Conservation (phyloP, 2,329 filamentous ascomycete species). For the Aspergillus quadricinctus region DNA sequence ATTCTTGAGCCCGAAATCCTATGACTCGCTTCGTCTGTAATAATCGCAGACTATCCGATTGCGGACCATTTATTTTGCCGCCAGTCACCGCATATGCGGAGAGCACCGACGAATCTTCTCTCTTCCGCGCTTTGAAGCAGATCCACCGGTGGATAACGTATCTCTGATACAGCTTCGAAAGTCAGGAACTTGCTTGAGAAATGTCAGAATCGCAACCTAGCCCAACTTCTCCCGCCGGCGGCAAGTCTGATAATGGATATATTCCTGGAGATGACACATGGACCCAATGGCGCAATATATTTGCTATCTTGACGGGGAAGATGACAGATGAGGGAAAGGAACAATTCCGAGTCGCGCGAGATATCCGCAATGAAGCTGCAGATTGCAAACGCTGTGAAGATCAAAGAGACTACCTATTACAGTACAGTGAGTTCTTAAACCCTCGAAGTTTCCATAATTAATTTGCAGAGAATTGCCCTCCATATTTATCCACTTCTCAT, state of each 20-base stretch:
- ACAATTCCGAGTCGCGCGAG: constrained; percentile 73
- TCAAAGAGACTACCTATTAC: constrained; percentile 76
- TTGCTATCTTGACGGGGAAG: constrained; percentile 70
- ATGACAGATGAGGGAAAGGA: constrained; percentile 65
- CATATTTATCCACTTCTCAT: not conserved
- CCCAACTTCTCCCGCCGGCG: constrained; percentile 13
- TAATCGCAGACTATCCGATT: not conserved
- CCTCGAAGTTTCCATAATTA: not conserved
- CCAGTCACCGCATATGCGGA: constrained; percentile 26
- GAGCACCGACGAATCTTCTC: constrained; percentile 14
- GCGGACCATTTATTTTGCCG: constrained; percentile 26
- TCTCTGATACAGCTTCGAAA: not conserved
- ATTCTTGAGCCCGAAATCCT: not conserved
- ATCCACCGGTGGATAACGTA: constrained; percentile 3
- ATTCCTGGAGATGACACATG: constrained; percentile 38
- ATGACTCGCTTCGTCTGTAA: not conserved
- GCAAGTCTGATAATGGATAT: constrained; percentile 31
- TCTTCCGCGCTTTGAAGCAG: not conserved
- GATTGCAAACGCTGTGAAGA: constrained; percentile 80
- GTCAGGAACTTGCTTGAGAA: not conserved
- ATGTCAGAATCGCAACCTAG: constrained; percentile 30
- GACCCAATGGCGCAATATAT: constrained; percentile 74
- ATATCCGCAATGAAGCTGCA: constrained; percentile 67
- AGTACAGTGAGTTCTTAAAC: constrained; percentile 53
- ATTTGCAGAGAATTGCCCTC: not conserved